A percentile compares a stretch with the other conserved stretches of the same genome.
phyloP scores from a whole-genome alignment of 352 stramenopile species.

The Phytopythium vexans region DNA sequence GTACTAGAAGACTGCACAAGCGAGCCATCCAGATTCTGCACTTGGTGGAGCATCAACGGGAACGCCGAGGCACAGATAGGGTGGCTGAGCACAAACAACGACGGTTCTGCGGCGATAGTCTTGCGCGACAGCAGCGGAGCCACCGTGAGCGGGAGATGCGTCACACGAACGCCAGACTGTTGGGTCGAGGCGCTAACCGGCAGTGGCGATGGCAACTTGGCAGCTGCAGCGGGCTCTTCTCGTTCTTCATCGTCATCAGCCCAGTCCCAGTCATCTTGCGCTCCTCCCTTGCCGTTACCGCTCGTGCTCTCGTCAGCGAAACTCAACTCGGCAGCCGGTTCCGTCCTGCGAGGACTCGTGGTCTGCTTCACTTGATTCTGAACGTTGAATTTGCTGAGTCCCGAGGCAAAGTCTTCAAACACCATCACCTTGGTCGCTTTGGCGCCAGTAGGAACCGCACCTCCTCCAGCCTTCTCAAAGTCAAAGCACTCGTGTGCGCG shows the following conservation, averaged over 20 bases:
- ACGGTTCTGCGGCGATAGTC: conserved; percentile 35
- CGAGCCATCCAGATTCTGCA: conserved; percentile 10
- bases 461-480: conserved; percentile 20
- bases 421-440: conserved; percentile 29
- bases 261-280: conserved; percentile 53
- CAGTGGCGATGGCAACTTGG: not conserved
- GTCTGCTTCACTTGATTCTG: not conserved
- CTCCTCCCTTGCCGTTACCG: conserved; percentile 1
- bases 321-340: not conserved
- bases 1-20: too few species aligned
- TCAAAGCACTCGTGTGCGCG: conserved; percentile 67
- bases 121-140: conserved; percentile 50
- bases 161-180: conserved; percentile 24
- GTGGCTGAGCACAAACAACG: conserved; percentile 71
- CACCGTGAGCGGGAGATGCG: conserved; percentile 58
- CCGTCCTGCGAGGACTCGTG: not conserved
- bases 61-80: conserved; percentile 64
- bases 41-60: conserved; percentile 62
- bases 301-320: not conserved
- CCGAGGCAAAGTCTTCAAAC: conserved; percentile 41
- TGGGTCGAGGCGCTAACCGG: not conserved
- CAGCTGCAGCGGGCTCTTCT: not conserved
- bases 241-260: conserved; percentile 20
- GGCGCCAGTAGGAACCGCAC: conserved; percentile 8
- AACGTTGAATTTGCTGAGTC: conserved; percentile 9